A percentile compares a stretch with the other conserved stretches of the same genome.
phyloP scores from a whole-genome alignment of 2,329 filamentous ascomycete species.

The Fusarium compactum region DNA sequence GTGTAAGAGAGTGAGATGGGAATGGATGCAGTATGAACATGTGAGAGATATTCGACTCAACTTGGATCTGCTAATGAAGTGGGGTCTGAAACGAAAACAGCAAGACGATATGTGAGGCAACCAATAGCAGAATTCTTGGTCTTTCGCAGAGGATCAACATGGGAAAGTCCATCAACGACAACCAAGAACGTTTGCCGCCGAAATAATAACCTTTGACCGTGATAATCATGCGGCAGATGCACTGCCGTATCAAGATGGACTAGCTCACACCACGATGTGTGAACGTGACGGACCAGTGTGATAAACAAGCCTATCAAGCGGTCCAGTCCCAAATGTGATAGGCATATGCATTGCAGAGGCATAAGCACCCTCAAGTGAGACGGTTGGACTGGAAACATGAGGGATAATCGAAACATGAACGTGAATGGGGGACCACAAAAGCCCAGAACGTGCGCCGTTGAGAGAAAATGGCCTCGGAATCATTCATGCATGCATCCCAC shows the following conservation, averaged over 20 bases:
- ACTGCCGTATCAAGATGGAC: background rate
- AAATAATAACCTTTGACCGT: constrained; percentile 11
- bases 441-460: constrained; percentile 5
- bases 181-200: constrained; percentile 18
- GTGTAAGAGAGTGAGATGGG: constrained; percentile 35
- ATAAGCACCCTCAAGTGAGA: constrained; percentile 12
- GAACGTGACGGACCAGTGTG: constrained; percentile 31
- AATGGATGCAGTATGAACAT: constrained; percentile 19
- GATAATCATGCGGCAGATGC: constrained; percentile 6
- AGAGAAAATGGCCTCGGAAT: constrained; percentile 17
- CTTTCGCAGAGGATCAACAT: constrained; percentile 15
- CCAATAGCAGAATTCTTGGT: constrained; percentile 15
- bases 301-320: constrained; percentile 16
- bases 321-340: constrained; percentile 9
- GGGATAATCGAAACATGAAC: constrained; percentile 42
- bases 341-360: constrained; percentile 15
- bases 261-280: constrained; percentile 14
- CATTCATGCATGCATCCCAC: constrained; percentile 48
- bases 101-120: constrained; percentile 26
- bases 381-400: constrained; percentile 28
- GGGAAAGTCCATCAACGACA: constrained; percentile 13
- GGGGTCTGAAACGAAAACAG: constrained; percentile 27
- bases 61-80: constrained; percentile 23
- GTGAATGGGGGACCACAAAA: constrained; percentile 37
- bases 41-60: constrained; percentile 24